Percentiles rank a stretch among this genome's conserved stretches.
These are phyloP conservation scores for Pyracantha coccinea DNA, from an alignment of 331 rosid species.

Conservation along the genomic window DNA sequence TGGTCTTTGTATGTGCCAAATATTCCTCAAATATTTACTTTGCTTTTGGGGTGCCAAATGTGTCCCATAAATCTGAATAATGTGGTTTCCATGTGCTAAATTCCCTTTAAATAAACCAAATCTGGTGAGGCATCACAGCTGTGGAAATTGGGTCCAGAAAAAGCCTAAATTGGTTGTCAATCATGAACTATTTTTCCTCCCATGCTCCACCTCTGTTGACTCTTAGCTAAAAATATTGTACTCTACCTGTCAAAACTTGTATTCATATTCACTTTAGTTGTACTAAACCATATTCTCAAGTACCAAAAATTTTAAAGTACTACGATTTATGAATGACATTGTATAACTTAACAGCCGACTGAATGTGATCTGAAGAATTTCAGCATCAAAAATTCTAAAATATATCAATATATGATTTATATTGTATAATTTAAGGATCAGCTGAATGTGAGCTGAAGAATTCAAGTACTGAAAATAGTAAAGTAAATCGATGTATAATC, in stretches of 20 bases:
- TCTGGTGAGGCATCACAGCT: neutral
- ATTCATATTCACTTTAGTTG: neutral
- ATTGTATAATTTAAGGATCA: no score
- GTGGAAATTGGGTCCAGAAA: neutral
- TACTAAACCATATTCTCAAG: neutral
- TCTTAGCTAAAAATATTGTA: neutral
- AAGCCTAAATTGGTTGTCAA: neutral
- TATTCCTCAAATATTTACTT: neutral
- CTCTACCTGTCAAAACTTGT: neutral
- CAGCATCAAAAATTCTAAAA: no score
- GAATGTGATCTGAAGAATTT: no score
- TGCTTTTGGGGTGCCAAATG: neutral
- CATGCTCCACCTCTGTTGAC: neutral
- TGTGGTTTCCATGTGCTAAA: slow-evolving; percentile 4
- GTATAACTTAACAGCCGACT: no score
- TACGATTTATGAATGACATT: no score
- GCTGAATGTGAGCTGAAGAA: no score
- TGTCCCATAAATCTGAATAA: neutral
- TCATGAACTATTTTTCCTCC: neutral
- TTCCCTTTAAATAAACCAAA: neutral
- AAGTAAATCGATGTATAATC: no score
- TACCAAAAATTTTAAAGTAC: no score
- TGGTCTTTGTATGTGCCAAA: neutral
- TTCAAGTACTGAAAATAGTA: no score
- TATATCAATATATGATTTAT: no score